Evolutionary conservation across 2,329 filamentous ascomycete species (phyloP).

Genomic region (Diaporthe capsici): DNA sequence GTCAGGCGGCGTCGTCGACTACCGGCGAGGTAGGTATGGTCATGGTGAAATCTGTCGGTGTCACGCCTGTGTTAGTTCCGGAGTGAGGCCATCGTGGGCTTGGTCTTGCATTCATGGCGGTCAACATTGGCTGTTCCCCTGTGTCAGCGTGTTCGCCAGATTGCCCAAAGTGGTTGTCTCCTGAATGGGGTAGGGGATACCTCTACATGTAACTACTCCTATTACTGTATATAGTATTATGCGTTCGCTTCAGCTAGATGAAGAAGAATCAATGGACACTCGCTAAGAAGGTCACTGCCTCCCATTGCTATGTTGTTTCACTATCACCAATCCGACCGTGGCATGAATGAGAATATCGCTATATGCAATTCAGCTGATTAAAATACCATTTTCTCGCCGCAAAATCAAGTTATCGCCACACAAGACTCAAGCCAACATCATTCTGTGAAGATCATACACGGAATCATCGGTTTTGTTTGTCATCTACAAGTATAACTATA

Average conservation of each 20-base stretch:
- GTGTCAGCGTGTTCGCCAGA: background rate
- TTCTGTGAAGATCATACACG: too few relatives aligned
- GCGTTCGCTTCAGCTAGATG: background rate
- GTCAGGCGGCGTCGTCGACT: background rate
- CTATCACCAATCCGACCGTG: too few relatives aligned
- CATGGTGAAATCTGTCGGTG: background rate
- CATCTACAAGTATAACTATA: too few relatives aligned
- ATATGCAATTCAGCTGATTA: too few relatives aligned
- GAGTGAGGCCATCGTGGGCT: background rate
- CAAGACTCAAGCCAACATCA: too few relatives aligned
- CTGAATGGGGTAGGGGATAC: background rate
- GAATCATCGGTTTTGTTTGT: too few relatives aligned
- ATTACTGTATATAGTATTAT: background rate
- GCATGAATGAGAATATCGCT: too few relatives aligned
- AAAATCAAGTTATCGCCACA: too few relatives aligned
- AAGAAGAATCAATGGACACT: background rate
- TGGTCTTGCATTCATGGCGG: background rate
- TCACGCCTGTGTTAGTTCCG: background rate
- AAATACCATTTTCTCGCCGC: too few relatives aligned
- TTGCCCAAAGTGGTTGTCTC: background rate
- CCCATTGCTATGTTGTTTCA: background rate
- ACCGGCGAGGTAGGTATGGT: background rate
- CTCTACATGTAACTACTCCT: background rate
- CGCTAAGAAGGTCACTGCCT: rapidly evolving
- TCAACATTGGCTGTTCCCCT: background rate